Evolutionary conservation across 2,329 filamentous ascomycete species (phyloP), one percentile per base, ranked within the genome.

Genomic region (Cadophora gregata): DNA sequence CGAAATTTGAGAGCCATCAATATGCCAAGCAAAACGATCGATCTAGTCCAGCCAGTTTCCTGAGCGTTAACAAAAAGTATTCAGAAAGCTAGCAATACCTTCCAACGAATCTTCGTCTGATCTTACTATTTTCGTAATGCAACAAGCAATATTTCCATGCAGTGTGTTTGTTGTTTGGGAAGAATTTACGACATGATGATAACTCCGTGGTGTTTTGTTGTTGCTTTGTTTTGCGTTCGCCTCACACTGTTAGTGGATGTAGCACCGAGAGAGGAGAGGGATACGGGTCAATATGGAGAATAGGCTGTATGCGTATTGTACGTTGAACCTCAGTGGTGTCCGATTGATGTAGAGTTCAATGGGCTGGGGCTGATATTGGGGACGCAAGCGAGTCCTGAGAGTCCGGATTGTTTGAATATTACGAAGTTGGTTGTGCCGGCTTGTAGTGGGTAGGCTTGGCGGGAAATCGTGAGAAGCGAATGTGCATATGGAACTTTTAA

Each of bases 271-370:
- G 19, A 38, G 48, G 48, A n/a, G 27, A 25, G 60, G 29, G 0
- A 53, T 53, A 16, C 50, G 56, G 12, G 6, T 63, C 12, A 19
- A 51, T 25, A 6, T 45, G 33, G 19, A 27, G 14, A 27, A 16
- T 27, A 53, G 36, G 8, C 8, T 63, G 2, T 63, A 36, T 55
- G 60, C 60, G 24, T 45, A 42, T n/a, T 60, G 58, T 60, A 60
- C n/a, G 14, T n/a, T 60, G 21, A 27, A 19, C 19, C 38, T n/a
- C 42, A 60, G 36, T 60, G 42, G 25, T 42, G 42, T 45, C 38
- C 36, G 38, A 4, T 47, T 16, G 47, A 60, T 31, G 25, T 60
- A 12, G 36, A 47, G 38, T 21, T 42, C 29, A 47, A 29, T 60
- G n/a, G n/a, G 3, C n/a, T 45, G 19, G 38, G 33, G 4, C 4